Evolutionary conservation across 2,329 filamentous ascomycete genomes (phyloP).

Genomic region (Fusarium sp.): DNA sequence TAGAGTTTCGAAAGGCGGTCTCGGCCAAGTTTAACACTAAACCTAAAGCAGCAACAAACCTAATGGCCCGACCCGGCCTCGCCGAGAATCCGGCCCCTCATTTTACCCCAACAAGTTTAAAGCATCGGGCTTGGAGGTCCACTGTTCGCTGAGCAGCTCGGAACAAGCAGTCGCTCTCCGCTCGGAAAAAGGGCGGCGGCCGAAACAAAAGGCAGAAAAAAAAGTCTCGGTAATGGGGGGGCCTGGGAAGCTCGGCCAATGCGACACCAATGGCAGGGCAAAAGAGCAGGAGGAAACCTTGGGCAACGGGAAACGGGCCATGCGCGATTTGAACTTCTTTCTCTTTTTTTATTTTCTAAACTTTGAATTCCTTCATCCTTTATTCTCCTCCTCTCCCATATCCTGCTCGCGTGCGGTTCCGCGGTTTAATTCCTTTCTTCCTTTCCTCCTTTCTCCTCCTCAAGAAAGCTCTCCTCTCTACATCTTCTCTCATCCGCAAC

Average conservation of each 20-base stretch:
- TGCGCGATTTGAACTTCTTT: constrained; percentile 18
- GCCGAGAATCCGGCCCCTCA: constrained; percentile 19
- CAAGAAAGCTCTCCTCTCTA: constrained; percentile 34
- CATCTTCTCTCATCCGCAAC: constrained; percentile 3
- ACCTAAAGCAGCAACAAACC: constrained; percentile 7
- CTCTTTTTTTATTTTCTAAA: constrained; percentile 15
- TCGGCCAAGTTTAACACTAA: constrained; percentile 2
- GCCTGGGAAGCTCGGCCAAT: constrained; percentile 31
- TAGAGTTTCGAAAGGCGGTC: constrained; percentile 1
- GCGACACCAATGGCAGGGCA: constrained; percentile 28
- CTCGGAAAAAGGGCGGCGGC: constrained; percentile 38
- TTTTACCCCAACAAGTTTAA: constrained; percentile 13
- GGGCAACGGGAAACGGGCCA: constrained; percentile 16
- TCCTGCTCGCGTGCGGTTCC: constrained; percentile 20
- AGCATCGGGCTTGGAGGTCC: not conserved
- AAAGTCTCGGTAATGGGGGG: constrained; percentile 24
- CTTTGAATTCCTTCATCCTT: constrained; percentile 12
- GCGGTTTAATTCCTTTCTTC: constrained; percentile 12
- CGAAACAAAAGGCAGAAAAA: constrained; percentile 25
- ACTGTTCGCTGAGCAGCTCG: constrained; percentile 32
- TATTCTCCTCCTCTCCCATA: not conserved
- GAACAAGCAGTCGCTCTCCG: constrained; percentile 34
- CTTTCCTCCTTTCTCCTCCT: constrained; percentile 7
- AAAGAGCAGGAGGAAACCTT: constrained; percentile 26
- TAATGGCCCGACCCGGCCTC: constrained; percentile 9